Evolutionary conservation across 768 basidiomycete genomes (phyloP).

Genomic region (Tubosaeta brunneosetosa): DNA sequence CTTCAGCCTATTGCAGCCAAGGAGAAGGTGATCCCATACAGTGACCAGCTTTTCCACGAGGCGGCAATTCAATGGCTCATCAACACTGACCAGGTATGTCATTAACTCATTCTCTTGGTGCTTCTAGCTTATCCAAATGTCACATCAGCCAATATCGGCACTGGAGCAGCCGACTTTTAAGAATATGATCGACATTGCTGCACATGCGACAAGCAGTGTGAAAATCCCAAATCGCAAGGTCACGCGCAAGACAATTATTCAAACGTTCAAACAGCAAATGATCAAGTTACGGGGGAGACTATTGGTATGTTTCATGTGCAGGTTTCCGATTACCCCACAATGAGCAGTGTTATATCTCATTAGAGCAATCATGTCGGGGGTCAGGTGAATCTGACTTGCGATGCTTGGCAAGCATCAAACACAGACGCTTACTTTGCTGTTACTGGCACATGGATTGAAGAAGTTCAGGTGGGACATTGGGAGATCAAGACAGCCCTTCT

Average conservation of each 20-base stretch:
- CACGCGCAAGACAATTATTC: not conserved
- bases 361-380: not conserved
- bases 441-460: not conserved
- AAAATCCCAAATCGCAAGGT: not conserved
- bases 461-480: not conserved
- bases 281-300: not conserved
- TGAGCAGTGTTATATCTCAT: not conserved
- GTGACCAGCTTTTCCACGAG: not conserved
- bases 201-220: not conserved
- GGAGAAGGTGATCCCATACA: not conserved
- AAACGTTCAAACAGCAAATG: not conserved
- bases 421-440: not conserved
- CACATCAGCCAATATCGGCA: not conserved
- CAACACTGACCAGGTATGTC: not conserved
- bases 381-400: slow-evolving; percentile 2
- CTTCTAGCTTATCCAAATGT: too few relatives aligned
- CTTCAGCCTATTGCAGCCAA: not conserved
- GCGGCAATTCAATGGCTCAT: not conserved
- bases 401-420: slow-evolving; percentile 7
- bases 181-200: not conserved
- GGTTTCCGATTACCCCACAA: not conserved
- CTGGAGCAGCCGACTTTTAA: not conserved
- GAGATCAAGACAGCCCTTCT: slow-evolving; percentile 22
- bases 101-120: not conserved
- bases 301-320: not conserved